Evolutionary conservation across 2,329 filamentous ascomycete genomes (phyloP), one percentile per base, ranked within the genome.

Genomic region (Clonostachys rhizophaga): DNA sequence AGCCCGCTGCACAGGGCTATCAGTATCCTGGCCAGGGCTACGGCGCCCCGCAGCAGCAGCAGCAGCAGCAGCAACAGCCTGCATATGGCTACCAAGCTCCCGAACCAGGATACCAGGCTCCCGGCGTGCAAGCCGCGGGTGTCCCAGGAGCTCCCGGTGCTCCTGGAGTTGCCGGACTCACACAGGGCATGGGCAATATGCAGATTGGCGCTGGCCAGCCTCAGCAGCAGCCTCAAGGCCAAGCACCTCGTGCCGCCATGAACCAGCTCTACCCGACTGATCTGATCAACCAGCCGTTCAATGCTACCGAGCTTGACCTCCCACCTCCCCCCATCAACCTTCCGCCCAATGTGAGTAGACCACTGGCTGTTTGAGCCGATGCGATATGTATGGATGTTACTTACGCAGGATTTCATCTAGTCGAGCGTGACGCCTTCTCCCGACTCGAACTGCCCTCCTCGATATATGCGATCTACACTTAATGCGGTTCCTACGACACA

Each of bases 231-330:
- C 72, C 74, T 44, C 70, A 52, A 36, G 54, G 74, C n/a, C 69
- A 68, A 51, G 60, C 64, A 20, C 56, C 59, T 53, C 66, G 67
- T 58, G 75, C 71, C 55, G 74, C 71, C 56, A 72, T 96, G 56
- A 97, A 96, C 70, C 89, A 92, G 69, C 81, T 97, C 50, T 92
- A 94, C 65, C 89, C 91, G 16, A 92, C 91, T 40, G 94, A 99
- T 64, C 79, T 99, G 50, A 79, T 96, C 59, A 89, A 87, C 58
- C 89, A 95, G 69, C 91, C 92, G 24, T 95, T 99, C 72, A 92
- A 95, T 64, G 91, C 95, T 56, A 84, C 87, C 44, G 94, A 97
- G 72, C 73, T 99, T 53, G 92, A 97, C 58, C 79, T 91, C 51
- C 89, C 91, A 42, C 94, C 94, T 34, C 94, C 94, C 49, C 86